Percentiles rank a stretch among this genome's conserved stretches.
Conservation (phyloP, 345 rosid species). For the Rhizophora mangle region DNA sequence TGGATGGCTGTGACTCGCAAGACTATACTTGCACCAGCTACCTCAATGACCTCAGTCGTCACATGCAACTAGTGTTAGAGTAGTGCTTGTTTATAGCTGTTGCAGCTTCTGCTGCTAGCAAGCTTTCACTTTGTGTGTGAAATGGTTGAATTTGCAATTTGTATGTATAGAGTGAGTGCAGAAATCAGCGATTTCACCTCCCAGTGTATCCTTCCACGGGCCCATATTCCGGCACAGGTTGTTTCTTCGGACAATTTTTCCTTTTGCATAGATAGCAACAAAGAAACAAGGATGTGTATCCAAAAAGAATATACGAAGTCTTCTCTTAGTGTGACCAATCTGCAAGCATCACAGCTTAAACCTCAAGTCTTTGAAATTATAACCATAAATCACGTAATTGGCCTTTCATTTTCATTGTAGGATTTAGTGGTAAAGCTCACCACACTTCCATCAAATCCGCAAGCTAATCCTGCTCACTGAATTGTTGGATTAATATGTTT, state of each 20-base stretch:
- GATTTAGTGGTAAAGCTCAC: too few relatives aligned
- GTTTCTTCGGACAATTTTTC: too few relatives aligned
- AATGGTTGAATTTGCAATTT: not conserved
- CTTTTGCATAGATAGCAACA: too few relatives aligned
- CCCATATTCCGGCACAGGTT: not conserved
- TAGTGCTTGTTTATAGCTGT: not conserved
- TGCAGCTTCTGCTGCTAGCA: not conserved
- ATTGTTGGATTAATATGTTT: too few relatives aligned
- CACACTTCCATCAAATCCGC: too few relatives aligned
- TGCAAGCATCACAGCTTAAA: too few relatives aligned
- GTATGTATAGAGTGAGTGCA: not conserved
- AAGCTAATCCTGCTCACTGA: too few relatives aligned
- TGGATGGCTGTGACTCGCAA: slow-evolving; percentile 62
- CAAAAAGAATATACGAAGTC: too few relatives aligned
- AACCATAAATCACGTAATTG: too few relatives aligned
- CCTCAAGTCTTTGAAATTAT: too few relatives aligned
- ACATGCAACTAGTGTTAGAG: slow-evolving; percentile 81
- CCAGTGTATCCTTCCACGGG: not conserved
- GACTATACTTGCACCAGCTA: slow-evolving; percentile 65
- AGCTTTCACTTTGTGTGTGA: not conserved
- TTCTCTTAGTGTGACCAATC: too few relatives aligned
- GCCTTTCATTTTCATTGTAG: too few relatives aligned
- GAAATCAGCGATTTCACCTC: not conserved
- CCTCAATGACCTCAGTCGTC: slow-evolving; percentile 72
- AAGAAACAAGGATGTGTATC: not conserved